Evolutionary conservation across 257 asterid genomes (phyloP), one percentile per base, ranked within the genome.

Genomic region (Petunia secreta): DNA sequence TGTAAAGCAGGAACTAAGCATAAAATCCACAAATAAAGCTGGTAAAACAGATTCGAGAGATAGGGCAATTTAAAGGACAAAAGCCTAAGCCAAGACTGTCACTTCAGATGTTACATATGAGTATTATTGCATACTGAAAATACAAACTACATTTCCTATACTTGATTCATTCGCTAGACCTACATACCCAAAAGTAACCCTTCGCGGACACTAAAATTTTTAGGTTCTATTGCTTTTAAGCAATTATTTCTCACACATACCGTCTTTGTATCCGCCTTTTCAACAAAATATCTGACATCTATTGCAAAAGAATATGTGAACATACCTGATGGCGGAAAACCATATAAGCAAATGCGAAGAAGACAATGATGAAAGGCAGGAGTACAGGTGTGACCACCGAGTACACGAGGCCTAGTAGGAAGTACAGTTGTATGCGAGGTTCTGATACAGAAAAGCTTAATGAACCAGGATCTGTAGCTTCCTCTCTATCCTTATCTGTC

Each of bases 391-490:
- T 78, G 75, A 78, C 75, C 10, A 78, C 63, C 1, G 81, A 78
- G 59, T 78, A 78, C 38, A 78, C 81, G 48, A 78, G 81, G 25
- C 81, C 81, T 25, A 78, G 71, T 25, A 78, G 75, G 63, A 78
- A 78, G 44, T 78, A 78, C 5, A 78, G 75, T 34, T 78, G 81
- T 44, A 78, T 63, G 46, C 81, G 81, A 78, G 81, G 81, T 46
- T 78, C 81, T 44, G 81, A 78, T 46, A 46, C 8, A 4, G 81
- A 50, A n/a, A 78, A 62, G 36, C 53, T 63, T 7, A 81, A 8
- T 8, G 84, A 81, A 58, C 84, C 84, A 4, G 84, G 75, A 62
- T 81, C 84, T 78, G 77, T 81, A 13, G 84, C 84, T 53, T 81
- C 80, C 80, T 81, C 66, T 46, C 80, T 81, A 59, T 81, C 84